These are phyloP conservation scores for Ichthyophthirius multifiliis DNA, from an alignment of 169 alveolate species.

Conservation along the genomic window DNA sequence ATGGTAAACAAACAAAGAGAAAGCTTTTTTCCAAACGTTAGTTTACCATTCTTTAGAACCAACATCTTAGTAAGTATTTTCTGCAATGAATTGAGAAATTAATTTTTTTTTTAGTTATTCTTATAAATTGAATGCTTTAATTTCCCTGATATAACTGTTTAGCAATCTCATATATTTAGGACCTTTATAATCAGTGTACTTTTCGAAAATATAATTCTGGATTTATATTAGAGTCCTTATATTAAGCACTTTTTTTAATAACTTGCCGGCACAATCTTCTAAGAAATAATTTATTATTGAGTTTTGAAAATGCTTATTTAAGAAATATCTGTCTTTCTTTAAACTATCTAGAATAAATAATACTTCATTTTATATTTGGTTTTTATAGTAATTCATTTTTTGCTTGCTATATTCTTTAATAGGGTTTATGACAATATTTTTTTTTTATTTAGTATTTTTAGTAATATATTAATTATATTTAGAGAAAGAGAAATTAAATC, in stretches of 20 bases:
- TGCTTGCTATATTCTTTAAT: too few relatives aligned
- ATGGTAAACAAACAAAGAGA: not conserved
- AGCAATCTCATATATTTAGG: not conserved
- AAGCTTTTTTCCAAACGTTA: not conserved
- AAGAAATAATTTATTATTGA: not conserved
- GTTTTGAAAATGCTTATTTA: not conserved
- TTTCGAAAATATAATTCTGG: not conserved
- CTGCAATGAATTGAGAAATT: not conserved
- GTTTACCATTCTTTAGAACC: not conserved
- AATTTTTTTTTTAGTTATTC: too few relatives aligned
- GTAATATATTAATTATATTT: too few relatives aligned
- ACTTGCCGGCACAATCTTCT: not conserved
- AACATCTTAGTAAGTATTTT: not conserved
- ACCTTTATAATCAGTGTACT: not conserved
- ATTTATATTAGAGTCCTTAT: not conserved
- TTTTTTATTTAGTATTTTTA: too few relatives aligned
- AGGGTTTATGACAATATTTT: too few relatives aligned
- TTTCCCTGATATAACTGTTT: not conserved
- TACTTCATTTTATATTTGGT: too few relatives aligned
- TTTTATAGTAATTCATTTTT: too few relatives aligned
- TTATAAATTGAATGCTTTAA: too few relatives aligned
- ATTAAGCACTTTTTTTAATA: not conserved
- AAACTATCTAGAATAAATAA: too few relatives aligned
- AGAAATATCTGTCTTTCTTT: not conserved
- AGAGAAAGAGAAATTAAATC: too few relatives aligned